These are phyloP conservation scores for Nitzschia inconspicua DNA, from an alignment of 108 stramenopile genomes.

Conservation along the genomic window DNA sequence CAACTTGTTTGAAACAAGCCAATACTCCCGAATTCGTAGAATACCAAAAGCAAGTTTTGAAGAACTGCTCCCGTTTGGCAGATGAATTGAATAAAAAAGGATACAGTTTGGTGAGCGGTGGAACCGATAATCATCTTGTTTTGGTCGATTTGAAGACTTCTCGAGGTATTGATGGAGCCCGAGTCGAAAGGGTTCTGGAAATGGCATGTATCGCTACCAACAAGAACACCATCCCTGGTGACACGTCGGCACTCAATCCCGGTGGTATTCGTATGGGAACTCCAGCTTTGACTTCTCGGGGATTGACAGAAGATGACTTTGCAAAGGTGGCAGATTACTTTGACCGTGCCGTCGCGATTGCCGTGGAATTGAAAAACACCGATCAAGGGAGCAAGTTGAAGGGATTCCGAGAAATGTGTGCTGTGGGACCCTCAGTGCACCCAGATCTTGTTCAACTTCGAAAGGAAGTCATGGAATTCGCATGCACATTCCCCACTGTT, in stretches of 20 bases:
- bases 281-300: slow-evolving; percentile 97
- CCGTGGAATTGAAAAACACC: slow-evolving; percentile 76
- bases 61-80: slow-evolving; percentile 74
- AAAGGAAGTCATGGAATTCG: slow-evolving; percentile 91
- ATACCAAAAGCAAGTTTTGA: slow-evolving; percentile 93
- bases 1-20: slow-evolving; percentile 96
- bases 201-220: slow-evolving; percentile 93
- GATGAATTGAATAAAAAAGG: slow-evolving; percentile 77
- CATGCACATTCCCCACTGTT: slow-evolving; percentile 91
- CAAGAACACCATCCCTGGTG: slow-evolving; percentile 97
- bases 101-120: slow-evolving; percentile 95
- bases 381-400: slow-evolving; percentile 88
- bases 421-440: slow-evolving; percentile 90
- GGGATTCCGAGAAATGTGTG: slow-evolving; percentile 88
- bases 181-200: slow-evolving; percentile 97
- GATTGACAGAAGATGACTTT: slow-evolving; percentile 97
- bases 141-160: slow-evolving; percentile 96
- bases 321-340: slow-evolving; percentile 94
- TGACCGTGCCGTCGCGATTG: slow-evolving; percentile 93
- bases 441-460: slow-evolving; percentile 80
- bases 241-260: slow-evolving; percentile 91
- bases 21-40: slow-evolving; percentile 89
- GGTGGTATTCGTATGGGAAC: slow-evolving; percentile 99
- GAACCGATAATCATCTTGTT: slow-evolving; percentile 99
- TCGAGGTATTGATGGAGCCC: slow-evolving; percentile 91